These are phyloP conservation scores for Phtheirospermum japonicum DNA, from an alignment of 257 asterid species.

Conservation along the genomic window DNA sequence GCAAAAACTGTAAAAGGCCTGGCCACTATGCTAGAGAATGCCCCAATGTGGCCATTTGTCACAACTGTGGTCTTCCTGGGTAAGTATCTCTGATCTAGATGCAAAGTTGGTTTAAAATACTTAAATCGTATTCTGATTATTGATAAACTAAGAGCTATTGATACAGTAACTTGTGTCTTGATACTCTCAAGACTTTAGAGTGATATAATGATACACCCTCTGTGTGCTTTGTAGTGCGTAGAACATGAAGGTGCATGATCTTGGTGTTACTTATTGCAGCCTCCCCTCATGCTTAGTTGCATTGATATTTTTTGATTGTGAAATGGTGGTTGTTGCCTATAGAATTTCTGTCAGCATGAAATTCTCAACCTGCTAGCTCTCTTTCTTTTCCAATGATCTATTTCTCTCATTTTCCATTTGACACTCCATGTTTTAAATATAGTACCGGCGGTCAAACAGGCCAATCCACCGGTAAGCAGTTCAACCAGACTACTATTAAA, in stretches of 20 bases:
- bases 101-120: neutral
- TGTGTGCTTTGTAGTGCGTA: neutral
- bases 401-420: no score
- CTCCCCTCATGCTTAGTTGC: neutral
- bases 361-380: neutral
- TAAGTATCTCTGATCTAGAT: slow-evolving; percentile 35
- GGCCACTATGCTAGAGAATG: slow-evolving; percentile 98
- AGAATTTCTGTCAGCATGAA: neutral
- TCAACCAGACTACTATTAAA: no score
- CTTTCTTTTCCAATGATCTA: neutral
- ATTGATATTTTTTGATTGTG: slow-evolving; percentile 17
- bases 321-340: no score
- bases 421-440: no score
- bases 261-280: slow-evolving; percentile 2
- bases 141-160: no score
- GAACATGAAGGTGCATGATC: neutral
- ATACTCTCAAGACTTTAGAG: neutral
- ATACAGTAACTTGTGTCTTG: neutral
- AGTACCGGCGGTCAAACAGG: no score
- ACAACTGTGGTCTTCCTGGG: slow-evolving; percentile 99
- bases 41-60: slow-evolving; percentile 90
- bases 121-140: neutral
- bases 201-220: neutral
- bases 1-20: slow-evolving; percentile 96
- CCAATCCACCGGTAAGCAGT: no score